Base-by-base conservation (phyloP, 2,329 filamentous ascomycete species). In the Ilyonectria destructans region DNA sequence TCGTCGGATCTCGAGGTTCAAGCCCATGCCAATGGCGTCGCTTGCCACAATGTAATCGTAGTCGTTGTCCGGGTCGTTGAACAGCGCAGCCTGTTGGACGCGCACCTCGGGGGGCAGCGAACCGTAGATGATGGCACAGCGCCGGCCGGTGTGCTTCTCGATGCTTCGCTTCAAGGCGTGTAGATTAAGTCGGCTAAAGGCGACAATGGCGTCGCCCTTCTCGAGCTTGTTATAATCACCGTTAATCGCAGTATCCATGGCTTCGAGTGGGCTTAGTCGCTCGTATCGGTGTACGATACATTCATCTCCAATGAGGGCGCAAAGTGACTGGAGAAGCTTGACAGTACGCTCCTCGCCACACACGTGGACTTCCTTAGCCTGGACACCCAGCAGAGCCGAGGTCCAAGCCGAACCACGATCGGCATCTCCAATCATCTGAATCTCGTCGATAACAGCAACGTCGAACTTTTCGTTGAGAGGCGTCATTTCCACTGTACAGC, bases 401-500 rank as follows among this genome's bases (percentile, higher is more conserved):
- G 95, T 97, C 96, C 96, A 99, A 2, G 95, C 95, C 91, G 93
- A 97, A 2, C 97, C 96, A 74, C 96, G 91, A 0, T 94, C 89
- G 0, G 80, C 69, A 75, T 95, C 91, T 17, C 90, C 91, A 73
- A 99, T 94, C 96, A 99, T 98, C 81, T 99, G 96, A 65, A 99
- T 98, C 83, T 99, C 96, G 78, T 99, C 96, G 70, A 99, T 96
- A 72, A 99, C 96, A 1, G 94, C 96, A 40, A 99, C 95, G 48
- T 98, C 96, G 33, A 93, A 90, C 2, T 80, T 79, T 4, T 81
- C 72, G 73, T 83, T 87, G n/a, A 86, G 77, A 1, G 88, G 88
- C 8, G 87, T 82, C 88, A 99, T 99, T 80, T 99, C 96, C 3
- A 99, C 96, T 0, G 96, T 99, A 78, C 96, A 98, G 77, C 94